Evolutionary conservation across 495 filamentous ascomycete species (phyloP).

Genomic region (Platismatia glauca): DNA sequence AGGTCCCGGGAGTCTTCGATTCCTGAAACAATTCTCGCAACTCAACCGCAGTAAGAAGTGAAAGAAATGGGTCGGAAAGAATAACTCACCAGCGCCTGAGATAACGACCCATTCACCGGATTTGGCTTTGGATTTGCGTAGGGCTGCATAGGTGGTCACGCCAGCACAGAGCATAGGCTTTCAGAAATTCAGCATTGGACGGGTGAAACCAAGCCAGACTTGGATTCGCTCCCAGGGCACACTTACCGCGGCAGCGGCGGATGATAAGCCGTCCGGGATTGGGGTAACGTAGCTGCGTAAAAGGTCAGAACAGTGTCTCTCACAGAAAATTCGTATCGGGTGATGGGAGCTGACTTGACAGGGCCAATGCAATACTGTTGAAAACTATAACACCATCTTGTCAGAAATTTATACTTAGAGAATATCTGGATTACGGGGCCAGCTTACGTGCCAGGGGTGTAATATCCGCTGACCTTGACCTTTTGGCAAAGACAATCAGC

Average conservation of each 20-base stretch:
- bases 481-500: conserved; percentile 51
- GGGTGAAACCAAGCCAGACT: not conserved
- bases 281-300: conserved; percentile 49
- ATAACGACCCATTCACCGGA: conserved; percentile 58
- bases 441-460: conserved; percentile 18
- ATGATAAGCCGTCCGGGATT: conserved; percentile 52
- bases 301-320: not conserved
- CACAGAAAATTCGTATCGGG: not conserved
- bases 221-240: not conserved
- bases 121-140: conserved; percentile 49
- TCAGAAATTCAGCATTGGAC: not conserved
- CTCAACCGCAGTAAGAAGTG: no score
- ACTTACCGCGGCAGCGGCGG: conserved; percentile 45
- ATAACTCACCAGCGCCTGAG: conserved; percentile 58
- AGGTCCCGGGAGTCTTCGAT: no score
- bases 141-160: conserved; percentile 48
- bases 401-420: conserved; percentile 52
- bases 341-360: conserved; percentile 32
- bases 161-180: conserved; percentile 54
- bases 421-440: not conserved
- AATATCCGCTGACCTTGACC: conserved; percentile 43
- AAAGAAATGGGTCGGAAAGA: no score
- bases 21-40: no score
- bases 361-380: conserved; percentile 60
- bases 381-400: conserved; percentile 40